Conservation (phyloP, 768 basidiomycete species). For the Pulveroboletus sp. region DNA sequence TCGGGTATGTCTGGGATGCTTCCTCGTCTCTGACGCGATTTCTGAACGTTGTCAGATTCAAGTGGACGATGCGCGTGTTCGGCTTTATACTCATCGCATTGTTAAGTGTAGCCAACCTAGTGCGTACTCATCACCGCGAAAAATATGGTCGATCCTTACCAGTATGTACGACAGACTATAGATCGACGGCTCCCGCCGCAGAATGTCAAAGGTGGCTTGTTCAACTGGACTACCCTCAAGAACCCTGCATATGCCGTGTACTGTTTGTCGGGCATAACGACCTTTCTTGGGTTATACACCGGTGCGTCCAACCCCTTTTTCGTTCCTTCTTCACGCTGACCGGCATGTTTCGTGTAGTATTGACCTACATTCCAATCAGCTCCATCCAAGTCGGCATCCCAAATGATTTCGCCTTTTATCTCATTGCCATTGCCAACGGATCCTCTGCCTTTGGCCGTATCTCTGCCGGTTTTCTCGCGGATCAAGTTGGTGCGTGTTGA, state of each 20-base stretch:
- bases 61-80: slow-evolving; percentile 73
- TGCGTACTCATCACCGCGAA: slow-evolving; percentile 15
- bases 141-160: too few species aligned
- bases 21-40: background rate
- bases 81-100: slow-evolving; percentile 58
- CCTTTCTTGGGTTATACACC: slow-evolving; percentile 71
- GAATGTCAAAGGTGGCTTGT: slow-evolving; percentile 53
- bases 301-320: slow-evolving; percentile 31
- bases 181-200: slow-evolving; percentile 53
- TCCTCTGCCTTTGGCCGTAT: slow-evolving; percentile 63
- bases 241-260: slow-evolving; percentile 51
- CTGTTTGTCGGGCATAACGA: slow-evolving; percentile 52
- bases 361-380: slow-evolving; percentile 66
- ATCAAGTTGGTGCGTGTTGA: slow-evolving; percentile 45
- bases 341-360: slow-evolving; percentile 35
- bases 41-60: slow-evolving; percentile 46
- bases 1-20: slow-evolving; percentile 44
- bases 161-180: slow-evolving; percentile 27
- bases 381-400: slow-evolving; percentile 50
- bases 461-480: slow-evolving; percentile 50
- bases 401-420: slow-evolving; percentile 54
- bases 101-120: slow-evolving; percentile 55
- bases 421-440: slow-evolving; percentile 68
- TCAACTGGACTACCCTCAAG: slow-evolving; percentile 52
- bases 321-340: background rate